Base-by-base conservation (phyloP, 148 eudicot species). In the Linanthus parryae region DNA sequence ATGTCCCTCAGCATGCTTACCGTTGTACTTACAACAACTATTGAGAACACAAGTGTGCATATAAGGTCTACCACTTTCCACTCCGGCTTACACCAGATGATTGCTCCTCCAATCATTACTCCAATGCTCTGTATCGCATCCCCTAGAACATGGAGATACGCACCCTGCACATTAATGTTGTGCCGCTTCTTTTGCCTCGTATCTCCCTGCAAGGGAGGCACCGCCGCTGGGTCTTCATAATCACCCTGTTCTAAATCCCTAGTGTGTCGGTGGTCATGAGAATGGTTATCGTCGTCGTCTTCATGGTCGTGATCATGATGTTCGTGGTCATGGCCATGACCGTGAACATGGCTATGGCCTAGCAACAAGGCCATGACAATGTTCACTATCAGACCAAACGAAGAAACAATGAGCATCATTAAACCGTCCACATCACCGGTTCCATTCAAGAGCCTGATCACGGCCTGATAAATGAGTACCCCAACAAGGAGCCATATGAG, bases 401-500 rank as follows among this genome's bases (percentile, higher is more conserved):
- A 77, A 44, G 94, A 73, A 12, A 91, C 81, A 25, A 79, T 24
- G 62, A 91, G 87, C 98, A 91, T 84, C 42, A 87, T 77, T 33
- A 73, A 77, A 31, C 98, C 98, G 54, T 87, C 25, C 30, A 91
- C 94, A 28, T 87, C 85, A 38, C 89, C 83, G 1, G 87, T 76
- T 12, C 68, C 83, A 40, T 75, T n/a, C 23, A 84, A 52, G 20
- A 87, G 64, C 51, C 98, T 66, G 9, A 58, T 52, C 30, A 86
- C 67, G 56, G 95, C 95, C 71, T 85, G 89, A 55, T 86, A 91
- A 15, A 91, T 94, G 49, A 89, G 70, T 44, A 81, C 84, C 33
- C 98, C 95, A 14, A 94, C 76, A 54, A 91, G 84, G 37, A 91
- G 83, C 98, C 98, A 86, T 58, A 91, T 91, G 53, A 83, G 59